These are phyloP conservation scores for Yamadazyma atmosphaerica DNA, from an alignment of 1,139 yeast genomes.

Conservation along the genomic window DNA sequence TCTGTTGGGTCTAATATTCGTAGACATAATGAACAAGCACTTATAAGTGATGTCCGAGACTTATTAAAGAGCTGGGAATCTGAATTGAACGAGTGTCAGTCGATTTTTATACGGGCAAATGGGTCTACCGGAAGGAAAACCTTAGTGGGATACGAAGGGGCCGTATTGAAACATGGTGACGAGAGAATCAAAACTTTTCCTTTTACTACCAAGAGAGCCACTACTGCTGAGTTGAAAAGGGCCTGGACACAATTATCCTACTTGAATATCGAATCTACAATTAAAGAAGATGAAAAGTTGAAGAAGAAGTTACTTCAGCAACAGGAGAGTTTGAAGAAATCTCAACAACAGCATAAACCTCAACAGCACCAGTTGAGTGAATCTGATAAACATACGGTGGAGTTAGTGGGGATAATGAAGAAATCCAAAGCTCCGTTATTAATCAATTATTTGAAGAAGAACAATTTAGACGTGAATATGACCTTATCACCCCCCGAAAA, in stretches of 20 bases:
- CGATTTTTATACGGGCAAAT: slow-evolving; percentile 81
- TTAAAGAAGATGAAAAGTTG: slow-evolving; percentile 41
- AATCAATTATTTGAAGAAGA: slow-evolving; percentile 58
- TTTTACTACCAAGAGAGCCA: slow-evolving; percentile 87
- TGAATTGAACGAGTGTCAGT: slow-evolving; percentile 57
- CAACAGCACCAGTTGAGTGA: slow-evolving; percentile 20
- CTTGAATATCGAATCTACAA: slow-evolving; percentile 54
- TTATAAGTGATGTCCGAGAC: slow-evolving; percentile 72
- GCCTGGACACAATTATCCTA: slow-evolving; percentile 83
- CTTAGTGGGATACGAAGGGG: slow-evolving; percentile 65
- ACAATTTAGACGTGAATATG: slow-evolving; percentile 52
- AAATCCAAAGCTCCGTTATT: slow-evolving; percentile 80
- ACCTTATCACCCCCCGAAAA: slow-evolving; percentile 53
- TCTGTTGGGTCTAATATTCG: slow-evolving; percentile 94
- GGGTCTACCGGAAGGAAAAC: slow-evolving; percentile 69
- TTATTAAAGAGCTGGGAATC: slow-evolving; percentile 65
- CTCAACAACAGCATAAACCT: slow-evolving; percentile 20
- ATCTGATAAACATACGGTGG: slow-evolving; percentile 54
- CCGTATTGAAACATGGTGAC: slow-evolving; percentile 51
- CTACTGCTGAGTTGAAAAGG: slow-evolving; percentile 73
- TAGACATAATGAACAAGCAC: slow-evolving; percentile 84
- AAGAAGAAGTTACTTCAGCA: slow-evolving; percentile 23
- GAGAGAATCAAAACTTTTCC: slow-evolving; percentile 69
- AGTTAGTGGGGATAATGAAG: slow-evolving; percentile 59
- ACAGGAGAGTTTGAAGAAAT: slow-evolving; percentile 20